Evolutionary conservation across 2,329 filamentous ascomycete genomes (phyloP).

Genomic region (Neofusicoccum parvum): DNA sequence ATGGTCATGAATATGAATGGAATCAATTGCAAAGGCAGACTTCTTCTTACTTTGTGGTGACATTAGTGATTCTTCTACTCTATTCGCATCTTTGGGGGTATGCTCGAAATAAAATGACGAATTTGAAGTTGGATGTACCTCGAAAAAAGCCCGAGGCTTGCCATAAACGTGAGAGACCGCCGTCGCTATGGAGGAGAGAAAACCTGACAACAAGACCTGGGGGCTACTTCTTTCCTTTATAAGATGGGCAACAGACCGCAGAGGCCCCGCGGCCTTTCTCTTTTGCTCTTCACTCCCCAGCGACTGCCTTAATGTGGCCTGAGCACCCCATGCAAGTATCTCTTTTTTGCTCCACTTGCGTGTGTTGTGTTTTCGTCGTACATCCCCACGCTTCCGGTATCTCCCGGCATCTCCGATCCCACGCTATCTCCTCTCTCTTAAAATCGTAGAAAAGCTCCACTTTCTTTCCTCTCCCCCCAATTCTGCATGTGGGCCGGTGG

Average conservation of each 20-base stretch:
- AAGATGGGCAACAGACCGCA: neutral
- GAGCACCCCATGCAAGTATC: neutral
- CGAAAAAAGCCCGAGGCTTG: no score
- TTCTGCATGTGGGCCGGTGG: neutral
- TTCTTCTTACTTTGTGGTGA: neutral
- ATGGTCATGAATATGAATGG: constrained; percentile 12
- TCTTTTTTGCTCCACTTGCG: constrained; percentile 6
- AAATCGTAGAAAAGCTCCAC: neutral
- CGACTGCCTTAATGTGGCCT: constrained; percentile 2
- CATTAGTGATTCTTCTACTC: constrained; percentile 9
- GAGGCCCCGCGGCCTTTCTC: neutral
- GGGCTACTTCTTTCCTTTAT: neutral
- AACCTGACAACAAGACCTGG: neutral
- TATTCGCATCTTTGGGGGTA: neutral
- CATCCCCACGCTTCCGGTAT: constrained; percentile 7
- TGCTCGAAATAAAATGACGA: neutral
- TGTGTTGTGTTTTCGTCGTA: constrained; percentile 1
- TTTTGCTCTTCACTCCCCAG: neutral
- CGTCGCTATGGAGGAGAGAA: neutral
- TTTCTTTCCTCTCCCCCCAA: neutral
- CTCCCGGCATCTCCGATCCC: neutral
- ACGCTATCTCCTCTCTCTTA: neutral
- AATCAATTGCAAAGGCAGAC: constrained; percentile 3
- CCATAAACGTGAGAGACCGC: neutral
- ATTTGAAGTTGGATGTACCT: neutral